Percentiles rank a stretch among this genome's conserved stretches.
Conservation (phyloP, 1,139 yeast genomes). For the Saccharomycopsis hybrid region DNA sequence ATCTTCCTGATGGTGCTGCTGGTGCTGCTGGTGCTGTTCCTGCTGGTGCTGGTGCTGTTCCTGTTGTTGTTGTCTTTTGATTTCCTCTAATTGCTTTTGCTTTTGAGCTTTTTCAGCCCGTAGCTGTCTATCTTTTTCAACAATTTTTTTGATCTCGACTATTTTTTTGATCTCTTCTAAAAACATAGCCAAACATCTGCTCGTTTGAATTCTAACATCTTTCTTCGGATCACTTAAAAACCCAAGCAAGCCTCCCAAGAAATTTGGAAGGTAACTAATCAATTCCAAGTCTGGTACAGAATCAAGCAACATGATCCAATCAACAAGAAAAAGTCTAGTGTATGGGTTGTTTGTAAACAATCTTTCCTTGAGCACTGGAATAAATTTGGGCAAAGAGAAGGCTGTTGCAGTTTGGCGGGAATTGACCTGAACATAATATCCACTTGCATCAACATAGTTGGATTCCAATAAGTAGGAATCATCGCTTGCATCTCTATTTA, state of each 20-base stretch:
- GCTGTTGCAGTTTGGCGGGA: slow-evolving; percentile 67
- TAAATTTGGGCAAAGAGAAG: slow-evolving; percentile 79
- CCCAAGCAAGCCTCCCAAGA: slow-evolving; percentile 76
- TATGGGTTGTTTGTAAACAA: slow-evolving; percentile 90
- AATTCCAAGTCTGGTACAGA: slow-evolving; percentile 90
- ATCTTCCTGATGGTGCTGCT: too few relatives aligned
- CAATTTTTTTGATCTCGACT: slow-evolving; percentile 50
- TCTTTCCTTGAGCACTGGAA: slow-evolving; percentile 84
- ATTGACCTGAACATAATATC: slow-evolving; percentile 58
- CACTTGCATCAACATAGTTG: slow-evolving; percentile 37
- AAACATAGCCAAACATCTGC: slow-evolving; percentile 65
- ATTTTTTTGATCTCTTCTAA: slow-evolving; percentile 76
- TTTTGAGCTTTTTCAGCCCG: slow-evolving; percentile 11
- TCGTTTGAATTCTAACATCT: slow-evolving; percentile 85
- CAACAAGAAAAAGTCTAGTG: slow-evolving; percentile 82
- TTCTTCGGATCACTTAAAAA: slow-evolving; percentile 80
- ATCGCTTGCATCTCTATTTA: slow-evolving; percentile 39
- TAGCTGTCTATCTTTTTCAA: slow-evolving; percentile 22
- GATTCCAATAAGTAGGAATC: slow-evolving; percentile 24
- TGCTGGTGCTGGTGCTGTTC: slow-evolving; percentile 6
- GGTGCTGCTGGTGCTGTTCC: not conserved
- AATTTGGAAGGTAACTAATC: slow-evolving; percentile 80
- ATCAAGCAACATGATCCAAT: slow-evolving; percentile 88
- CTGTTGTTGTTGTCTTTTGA: slow-evolving; percentile 6
- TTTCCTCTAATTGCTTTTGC: slow-evolving; percentile 16